Evolutionary conservation across 1,284 basidiomycete species (phyloP).

Genomic region (Ceratobasidium sp.): DNA sequence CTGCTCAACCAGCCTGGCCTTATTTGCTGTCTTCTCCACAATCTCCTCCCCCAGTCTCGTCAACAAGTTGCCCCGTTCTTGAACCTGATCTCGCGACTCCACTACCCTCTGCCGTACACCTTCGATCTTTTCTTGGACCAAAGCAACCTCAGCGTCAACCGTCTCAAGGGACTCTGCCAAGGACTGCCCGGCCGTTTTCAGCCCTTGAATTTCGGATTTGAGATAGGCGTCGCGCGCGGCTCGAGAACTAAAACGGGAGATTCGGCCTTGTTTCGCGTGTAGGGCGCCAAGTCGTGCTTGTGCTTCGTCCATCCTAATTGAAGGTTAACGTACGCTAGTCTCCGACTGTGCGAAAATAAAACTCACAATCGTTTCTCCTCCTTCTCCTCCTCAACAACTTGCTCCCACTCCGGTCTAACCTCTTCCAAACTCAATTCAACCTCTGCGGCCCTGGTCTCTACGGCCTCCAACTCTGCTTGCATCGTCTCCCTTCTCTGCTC

Average conservation of each 20-base stretch:
- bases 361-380: conserved; percentile 68
- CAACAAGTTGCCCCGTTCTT: conserved; percentile 77
- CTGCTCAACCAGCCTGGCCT: conserved; percentile 78
- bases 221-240: conserved; percentile 85
- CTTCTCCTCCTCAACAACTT: conserved; percentile 66
- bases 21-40: conserved; percentile 72
- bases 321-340: not conserved
- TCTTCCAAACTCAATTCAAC: conserved; percentile 72
- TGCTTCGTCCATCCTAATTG: conserved; percentile 71
- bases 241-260: conserved; percentile 84
- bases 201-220: conserved; percentile 74
- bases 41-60: conserved; percentile 76
- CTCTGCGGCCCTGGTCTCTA: conserved; percentile 70
- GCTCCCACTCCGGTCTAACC: conserved; percentile 74
- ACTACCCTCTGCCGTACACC: conserved; percentile 71
- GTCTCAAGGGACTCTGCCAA: conserved; percentile 65
- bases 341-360: not conserved
- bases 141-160: conserved; percentile 61
- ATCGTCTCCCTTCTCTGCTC: conserved; percentile 62
- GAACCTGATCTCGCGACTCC: conserved; percentile 74
- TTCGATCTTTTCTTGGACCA: conserved; percentile 61
- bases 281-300: conserved; percentile 76
- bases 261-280: conserved; percentile 88
- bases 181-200: conserved; percentile 60
- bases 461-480: conserved; percentile 69